These are phyloP conservation scores for Sphagnum contortum DNA, from an alignment of 225 moss, liverwort and hornwort species.

Conservation along the genomic window DNA sequence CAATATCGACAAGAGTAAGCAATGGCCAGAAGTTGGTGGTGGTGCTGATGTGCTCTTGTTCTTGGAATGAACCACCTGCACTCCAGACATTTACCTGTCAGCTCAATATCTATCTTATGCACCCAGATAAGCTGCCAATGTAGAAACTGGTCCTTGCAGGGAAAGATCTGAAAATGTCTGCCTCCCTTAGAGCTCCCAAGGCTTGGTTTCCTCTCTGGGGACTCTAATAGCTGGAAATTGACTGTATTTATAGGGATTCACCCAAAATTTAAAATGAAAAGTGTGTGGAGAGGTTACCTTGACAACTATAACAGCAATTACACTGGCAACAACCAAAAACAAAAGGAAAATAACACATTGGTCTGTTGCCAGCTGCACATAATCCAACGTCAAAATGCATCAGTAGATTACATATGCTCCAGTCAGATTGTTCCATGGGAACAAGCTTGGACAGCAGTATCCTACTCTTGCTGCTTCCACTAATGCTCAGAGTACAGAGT, in stretches of 20 bases:
- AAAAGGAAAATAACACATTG: constrained; percentile 79
- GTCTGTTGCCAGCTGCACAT: constrained; percentile 78
- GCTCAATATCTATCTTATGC: background rate
- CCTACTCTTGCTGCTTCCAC: too few species aligned
- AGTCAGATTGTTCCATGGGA: too few species aligned
- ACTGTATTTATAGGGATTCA: background rate
- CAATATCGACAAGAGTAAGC: constrained; percentile 20
- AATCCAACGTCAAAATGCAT: background rate
- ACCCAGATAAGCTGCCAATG: too few species aligned
- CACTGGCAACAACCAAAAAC: constrained; percentile 68
- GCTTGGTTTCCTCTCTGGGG: too few species aligned
- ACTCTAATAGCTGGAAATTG: background rate
- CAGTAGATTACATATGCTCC: too few species aligned
- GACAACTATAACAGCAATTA: constrained; percentile 71
- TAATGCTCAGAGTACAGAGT: too few species aligned
- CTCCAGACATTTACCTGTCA: background rate
- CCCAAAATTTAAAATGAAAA: background rate
- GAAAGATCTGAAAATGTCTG: too few species aligned
- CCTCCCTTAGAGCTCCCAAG: too few species aligned
- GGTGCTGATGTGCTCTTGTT: constrained; percentile 45
- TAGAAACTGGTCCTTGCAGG: too few species aligned
- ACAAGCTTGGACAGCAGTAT: too few species aligned
- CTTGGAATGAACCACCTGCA: constrained; percentile 78
- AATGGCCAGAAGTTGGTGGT: constrained; percentile 47
- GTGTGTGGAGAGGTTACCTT: constrained; percentile 32